Conservation (phyloP, 768 basidiomycete genomes). For the Leccinum aurantiacum region DNA sequence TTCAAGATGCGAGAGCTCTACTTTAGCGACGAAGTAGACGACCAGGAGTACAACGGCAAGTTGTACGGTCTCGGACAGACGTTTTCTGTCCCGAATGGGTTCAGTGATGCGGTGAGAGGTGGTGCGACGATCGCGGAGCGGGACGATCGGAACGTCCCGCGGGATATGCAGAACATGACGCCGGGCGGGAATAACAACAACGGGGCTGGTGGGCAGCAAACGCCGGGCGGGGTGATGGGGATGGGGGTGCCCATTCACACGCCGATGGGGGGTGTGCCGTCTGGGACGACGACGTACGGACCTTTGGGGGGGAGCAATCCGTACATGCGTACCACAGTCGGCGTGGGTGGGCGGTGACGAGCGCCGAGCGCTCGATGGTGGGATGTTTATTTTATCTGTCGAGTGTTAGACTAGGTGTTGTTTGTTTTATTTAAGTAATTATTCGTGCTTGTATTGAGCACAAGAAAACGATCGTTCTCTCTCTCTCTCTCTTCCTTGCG, state of each 20-base stretch:
- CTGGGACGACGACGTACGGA: slow-evolving; percentile 52
- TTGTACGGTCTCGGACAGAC: slow-evolving; percentile 84
- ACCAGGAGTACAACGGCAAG: slow-evolving; percentile 77
- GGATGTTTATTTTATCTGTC: slow-evolving; percentile 21
- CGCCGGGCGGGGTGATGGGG: slow-evolving; percentile 48
- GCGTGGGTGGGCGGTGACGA: slow-evolving; percentile 49
- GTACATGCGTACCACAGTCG: slow-evolving; percentile 62
- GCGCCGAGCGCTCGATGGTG: neutral
- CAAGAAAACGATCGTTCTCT: neutral
- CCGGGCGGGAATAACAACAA: slow-evolving; percentile 39
- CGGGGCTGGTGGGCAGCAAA: slow-evolving; percentile 30
- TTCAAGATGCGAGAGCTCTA: slow-evolving; percentile 94
- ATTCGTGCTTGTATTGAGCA: slow-evolving; percentile 27
- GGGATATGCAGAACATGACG: slow-evolving; percentile 57
- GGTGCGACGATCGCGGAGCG: slow-evolving; percentile 82
- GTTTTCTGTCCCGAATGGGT: slow-evolving; percentile 65
- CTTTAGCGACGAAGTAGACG: slow-evolving; percentile 88
- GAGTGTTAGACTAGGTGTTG: slow-evolving; percentile 20
- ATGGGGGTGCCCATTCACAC: slow-evolving; percentile 44
- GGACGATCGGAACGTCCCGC: slow-evolving; percentile 57
- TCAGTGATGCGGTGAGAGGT: slow-evolving; percentile 62
- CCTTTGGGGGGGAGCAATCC: slow-evolving; percentile 59
- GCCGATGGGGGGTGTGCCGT: slow-evolving; percentile 43
- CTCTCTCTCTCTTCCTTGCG: neutral
- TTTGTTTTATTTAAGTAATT: slow-evolving; percentile 31